Evolutionary conservation across 305 asterid genomes (phyloP), one percentile per base, ranked within the genome.

Genomic region (Fraxinus floribunda): DNA sequence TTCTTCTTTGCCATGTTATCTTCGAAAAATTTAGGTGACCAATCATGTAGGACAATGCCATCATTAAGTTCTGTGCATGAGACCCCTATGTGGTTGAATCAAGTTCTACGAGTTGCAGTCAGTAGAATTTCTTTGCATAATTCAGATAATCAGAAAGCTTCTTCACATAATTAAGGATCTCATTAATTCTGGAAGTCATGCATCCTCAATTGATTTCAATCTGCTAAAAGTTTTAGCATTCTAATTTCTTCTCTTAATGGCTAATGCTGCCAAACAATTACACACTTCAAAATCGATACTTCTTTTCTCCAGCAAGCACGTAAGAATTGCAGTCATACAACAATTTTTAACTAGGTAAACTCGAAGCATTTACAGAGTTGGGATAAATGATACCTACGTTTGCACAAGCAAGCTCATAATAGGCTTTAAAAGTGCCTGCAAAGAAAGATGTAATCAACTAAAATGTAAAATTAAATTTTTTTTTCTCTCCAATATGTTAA

Each of bases 381-480:
- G 98, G 98, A 41, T 96, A 96, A 88, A 98, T 93, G 89, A 96
- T 94, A 68, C 98, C 98, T 97, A 96, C 91, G 88, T 94, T 96
- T 71, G 99, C 99, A 98, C 98, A 94, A 52, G 98, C 99, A 60
- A 98, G 98, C 78, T 93, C 99, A 71, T 96, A 94, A 93, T 49
- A 13, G 62, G 62, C 62, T 49, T 16, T 16, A 15, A 49, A 49
- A 49, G n/a, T 49, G 60, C 20, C 60, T 49, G 20, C 52, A 1
- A 10, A 41, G 52, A 41, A 41, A 41, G 52, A 41, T 8, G 10
- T 41, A 8, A 41, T 41, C 15, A 41, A 41, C 52, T 41, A 39
- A 36, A 36, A 36, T 36, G 41, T 36, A 36, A 36, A 36, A 36
- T 36, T 36, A 6, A 36, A 24, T n/a, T 24, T 29, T 36, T 36